phyloP scores from a whole-genome alignment of 2,329 filamentous ascomycete genomes.

The Ceratocystis albifundus region DNA sequence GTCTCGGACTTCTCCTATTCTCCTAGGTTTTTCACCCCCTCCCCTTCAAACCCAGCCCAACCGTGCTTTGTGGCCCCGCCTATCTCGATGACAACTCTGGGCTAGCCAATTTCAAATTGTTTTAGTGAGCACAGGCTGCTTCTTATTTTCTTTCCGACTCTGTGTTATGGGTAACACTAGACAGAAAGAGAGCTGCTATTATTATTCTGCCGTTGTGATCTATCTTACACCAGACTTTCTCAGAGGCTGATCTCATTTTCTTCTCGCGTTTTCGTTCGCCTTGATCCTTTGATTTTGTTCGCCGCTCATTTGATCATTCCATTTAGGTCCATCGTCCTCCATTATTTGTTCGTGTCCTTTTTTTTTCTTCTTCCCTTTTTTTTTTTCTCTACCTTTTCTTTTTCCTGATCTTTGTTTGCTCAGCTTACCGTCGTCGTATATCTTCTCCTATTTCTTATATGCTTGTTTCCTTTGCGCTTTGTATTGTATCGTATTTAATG shows the following conservation, averaged over 20 bases:
- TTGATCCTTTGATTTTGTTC: not conserved
- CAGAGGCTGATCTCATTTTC: constrained; percentile 4
- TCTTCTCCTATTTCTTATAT: not conserved
- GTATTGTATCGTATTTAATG: not conserved
- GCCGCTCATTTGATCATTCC: constrained; percentile 7
- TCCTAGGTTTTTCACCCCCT: not conserved
- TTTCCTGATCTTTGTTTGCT: not conserved
- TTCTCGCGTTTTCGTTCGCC: constrained; percentile 2
- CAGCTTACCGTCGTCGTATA: not conserved
- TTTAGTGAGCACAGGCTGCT: not conserved
- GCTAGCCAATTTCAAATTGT: not conserved
- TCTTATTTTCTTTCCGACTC: not conserved
- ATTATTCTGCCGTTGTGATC: not conserved
- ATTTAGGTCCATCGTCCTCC: constrained; percentile 6
- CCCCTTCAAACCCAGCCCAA: not conserved
- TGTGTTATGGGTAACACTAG: not conserved
- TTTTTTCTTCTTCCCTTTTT: not conserved
- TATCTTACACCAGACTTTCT: not conserved
- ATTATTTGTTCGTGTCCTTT: not conserved
- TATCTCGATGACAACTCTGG: not conserved
- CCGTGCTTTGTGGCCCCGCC: not conserved
- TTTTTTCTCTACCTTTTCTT: not conserved
- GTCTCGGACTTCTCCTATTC: too few species aligned
- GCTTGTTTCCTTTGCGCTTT: not conserved
- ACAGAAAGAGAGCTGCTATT: not conserved